Evolutionary conservation across 345 rosid genomes (phyloP).

Genomic region (Physaria fendleri): DNA sequence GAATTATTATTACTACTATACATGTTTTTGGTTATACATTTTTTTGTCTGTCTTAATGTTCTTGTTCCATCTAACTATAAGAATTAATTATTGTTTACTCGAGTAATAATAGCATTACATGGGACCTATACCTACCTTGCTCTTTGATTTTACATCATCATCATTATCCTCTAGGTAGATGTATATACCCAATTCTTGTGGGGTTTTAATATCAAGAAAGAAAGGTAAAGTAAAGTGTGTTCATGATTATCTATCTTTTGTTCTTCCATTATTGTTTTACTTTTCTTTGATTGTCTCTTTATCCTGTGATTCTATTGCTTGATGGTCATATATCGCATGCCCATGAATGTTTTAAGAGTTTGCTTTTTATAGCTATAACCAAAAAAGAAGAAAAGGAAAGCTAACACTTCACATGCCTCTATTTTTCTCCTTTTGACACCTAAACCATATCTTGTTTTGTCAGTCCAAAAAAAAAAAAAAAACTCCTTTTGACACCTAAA

Average conservation of each 20-base stretch:
- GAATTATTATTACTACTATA: not conserved
- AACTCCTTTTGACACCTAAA: too few relatives aligned
- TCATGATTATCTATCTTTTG: constrained; percentile 23
- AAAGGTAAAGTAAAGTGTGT: constrained; percentile 14
- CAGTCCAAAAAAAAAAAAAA: too few relatives aligned
- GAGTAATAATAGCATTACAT: not conserved
- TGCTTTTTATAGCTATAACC: constrained; percentile 8
- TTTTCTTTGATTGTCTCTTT: constrained; percentile 7
- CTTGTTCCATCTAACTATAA: not conserved
- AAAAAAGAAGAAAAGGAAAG: constrained; percentile 18
- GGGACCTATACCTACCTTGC: constrained; percentile 38
- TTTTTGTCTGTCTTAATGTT: too few relatives aligned
- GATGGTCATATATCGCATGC: not conserved
- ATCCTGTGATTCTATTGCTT: not conserved
- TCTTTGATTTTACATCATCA: constrained; percentile 21
- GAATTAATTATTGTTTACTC: constrained; percentile 1
- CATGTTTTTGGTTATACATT: too few relatives aligned
- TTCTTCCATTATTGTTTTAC: constrained; percentile 29
- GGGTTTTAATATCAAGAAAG: constrained; percentile 23
- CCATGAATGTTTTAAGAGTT: not conserved
- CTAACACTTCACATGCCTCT: constrained; percentile 19
- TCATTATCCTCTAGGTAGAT: constrained; percentile 40
- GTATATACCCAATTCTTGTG: constrained; percentile 46
- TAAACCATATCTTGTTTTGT: not conserved
- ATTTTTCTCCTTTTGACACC: constrained; percentile 17